A percentile compares a stretch with the other conserved stretches of the same genome.
Evolutionary conservation across 2,329 filamentous ascomycete genomes (phyloP).

Genomic region (Aspergillus awamori): DNA sequence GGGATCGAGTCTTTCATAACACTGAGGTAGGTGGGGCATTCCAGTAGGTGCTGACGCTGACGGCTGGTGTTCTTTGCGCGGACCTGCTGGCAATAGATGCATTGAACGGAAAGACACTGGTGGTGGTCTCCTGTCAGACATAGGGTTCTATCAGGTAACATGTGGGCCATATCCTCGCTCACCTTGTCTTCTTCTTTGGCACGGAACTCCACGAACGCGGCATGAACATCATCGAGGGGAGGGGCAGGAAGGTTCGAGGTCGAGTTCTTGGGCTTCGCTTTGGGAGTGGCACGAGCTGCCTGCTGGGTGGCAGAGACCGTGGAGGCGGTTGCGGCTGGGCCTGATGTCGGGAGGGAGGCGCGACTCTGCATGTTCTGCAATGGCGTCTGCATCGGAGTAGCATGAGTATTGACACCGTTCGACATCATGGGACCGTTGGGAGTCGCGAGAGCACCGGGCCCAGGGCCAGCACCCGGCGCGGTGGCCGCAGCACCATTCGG

Average conservation of each 20-base stretch:
- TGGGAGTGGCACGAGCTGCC: constrained; percentile 42
- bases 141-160: background rate
- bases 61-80: constrained; percentile 55
- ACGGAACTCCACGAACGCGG: constrained; percentile 53
- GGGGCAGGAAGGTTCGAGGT: constrained; percentile 49
- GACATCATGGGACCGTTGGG: constrained; percentile 48
- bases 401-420: constrained; percentile 49
- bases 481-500: constrained; percentile 42
- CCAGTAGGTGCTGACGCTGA: constrained; percentile 53
- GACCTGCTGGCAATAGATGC: constrained; percentile 55
- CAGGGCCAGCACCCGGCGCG: constrained; percentile 35
- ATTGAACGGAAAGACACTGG: constrained; percentile 53
- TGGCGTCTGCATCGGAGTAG: constrained; percentile 47
- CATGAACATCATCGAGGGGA: constrained; percentile 53
- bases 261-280: constrained; percentile 41
- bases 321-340: constrained; percentile 35
- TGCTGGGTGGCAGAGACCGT: constrained; percentile 35
- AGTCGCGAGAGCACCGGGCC: constrained; percentile 42
- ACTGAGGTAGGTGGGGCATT: constrained; percentile 54
- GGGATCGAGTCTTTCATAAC: constrained; percentile 57
- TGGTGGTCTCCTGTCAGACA: constrained; percentile 11
- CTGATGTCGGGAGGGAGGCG: constrained; percentile 44
- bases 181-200: constrained; percentile 53
- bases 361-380: constrained; percentile 45
- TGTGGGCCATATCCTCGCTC: constrained; percentile 11